Base-by-base conservation (phyloP, 805 yeast genomes). In the Barnettozyma botsteinii region DNA sequence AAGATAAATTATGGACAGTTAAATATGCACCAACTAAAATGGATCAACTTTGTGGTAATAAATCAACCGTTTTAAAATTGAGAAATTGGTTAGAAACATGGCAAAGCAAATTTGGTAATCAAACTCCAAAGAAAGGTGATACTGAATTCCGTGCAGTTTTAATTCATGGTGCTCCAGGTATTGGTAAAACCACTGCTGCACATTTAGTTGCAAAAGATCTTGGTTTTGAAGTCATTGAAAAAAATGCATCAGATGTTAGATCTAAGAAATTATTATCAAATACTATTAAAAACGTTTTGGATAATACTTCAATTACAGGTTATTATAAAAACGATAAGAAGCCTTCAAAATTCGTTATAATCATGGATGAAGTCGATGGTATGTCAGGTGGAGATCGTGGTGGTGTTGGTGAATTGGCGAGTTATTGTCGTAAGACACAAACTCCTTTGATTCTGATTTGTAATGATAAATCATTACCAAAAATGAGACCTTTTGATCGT, bases 331-430 rank as follows among this genome's bases (percentile, higher is more conserved):
- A 40, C 7, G 50, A 50, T 10, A 56, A 55, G 19, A 73, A 76
- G 49, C 68, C 73, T 35, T 71, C 73, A 38, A 79, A 75, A 45
- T 79, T 91, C 51, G 86, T 88, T 40, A 70, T 93, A 34, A 83
- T 93, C 47, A 88, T 93, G 98, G 99, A 93, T 64, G 99, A 93
- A 66, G 98, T 93, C 23, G 99, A 93, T 61, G 99, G 99, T 51
- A 93, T 93, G 98, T 86, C 96, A 30, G 88, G 94, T 56, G 99
- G 99, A 48, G 99, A 93, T 62, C 81, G 93, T 52, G 99, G 99
- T 46, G 99, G 99, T 47, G 96, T 93, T 21, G 97, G 96, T 19
- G 94, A 88, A 45, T 71, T 93, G 61, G 87, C 97, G 0, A 79
- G 82, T 30, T 82, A 86, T 51, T 89, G 97, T 57, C 73, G 82